Percentiles rank a stretch among this genome's conserved stretches.
Conservation (phyloP, 345 rosid genomes). For the Lepidium didymum region DNA sequence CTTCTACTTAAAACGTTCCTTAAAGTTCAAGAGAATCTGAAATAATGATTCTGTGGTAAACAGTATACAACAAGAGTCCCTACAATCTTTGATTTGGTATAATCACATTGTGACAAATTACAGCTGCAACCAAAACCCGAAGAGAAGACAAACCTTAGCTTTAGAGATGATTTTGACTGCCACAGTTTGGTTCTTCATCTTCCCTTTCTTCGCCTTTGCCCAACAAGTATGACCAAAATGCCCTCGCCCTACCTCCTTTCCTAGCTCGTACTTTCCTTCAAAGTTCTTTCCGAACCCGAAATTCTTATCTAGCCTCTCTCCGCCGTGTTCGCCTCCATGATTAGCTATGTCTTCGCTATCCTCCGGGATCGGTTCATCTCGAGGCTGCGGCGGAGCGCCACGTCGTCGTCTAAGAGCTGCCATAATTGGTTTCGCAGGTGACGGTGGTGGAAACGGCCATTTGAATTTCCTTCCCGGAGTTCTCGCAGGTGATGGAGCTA, state of each 20-base stretch:
- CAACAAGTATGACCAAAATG: conserved; percentile 98
- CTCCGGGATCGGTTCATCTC: conserved; percentile 67
- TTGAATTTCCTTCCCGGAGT: conserved; percentile 83
- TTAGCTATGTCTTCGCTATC: conserved; percentile 24
- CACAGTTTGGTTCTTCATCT: conserved; percentile 63
- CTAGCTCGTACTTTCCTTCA: conserved; percentile 69
- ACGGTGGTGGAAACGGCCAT: conserved; percentile 97
- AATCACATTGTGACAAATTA: neutral
- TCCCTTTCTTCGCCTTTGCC: conserved; percentile 83
- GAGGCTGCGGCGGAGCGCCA: conserved; percentile 41
- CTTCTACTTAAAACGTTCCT: neutral
- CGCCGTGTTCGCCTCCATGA: conserved; percentile 23
- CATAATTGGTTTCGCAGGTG: conserved; percentile 96
- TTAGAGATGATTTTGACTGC: conserved; percentile 96
- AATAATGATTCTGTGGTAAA: neutral
- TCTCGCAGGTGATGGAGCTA: conserved; percentile 77
- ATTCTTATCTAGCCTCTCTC: conserved; percentile 59
- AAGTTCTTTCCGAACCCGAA: conserved; percentile 81
- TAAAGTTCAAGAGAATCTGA: neutral
- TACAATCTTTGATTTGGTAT: neutral
- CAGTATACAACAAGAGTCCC: neutral
- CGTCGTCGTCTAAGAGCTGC: conserved; percentile 53
- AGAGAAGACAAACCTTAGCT: conserved; percentile 46
- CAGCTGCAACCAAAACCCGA: neutral
- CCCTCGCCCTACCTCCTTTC: conserved; percentile 90